phyloP scores from a whole-genome alignment of 176 grass and related monocot species.

The Pontederia crassipes region DNA sequence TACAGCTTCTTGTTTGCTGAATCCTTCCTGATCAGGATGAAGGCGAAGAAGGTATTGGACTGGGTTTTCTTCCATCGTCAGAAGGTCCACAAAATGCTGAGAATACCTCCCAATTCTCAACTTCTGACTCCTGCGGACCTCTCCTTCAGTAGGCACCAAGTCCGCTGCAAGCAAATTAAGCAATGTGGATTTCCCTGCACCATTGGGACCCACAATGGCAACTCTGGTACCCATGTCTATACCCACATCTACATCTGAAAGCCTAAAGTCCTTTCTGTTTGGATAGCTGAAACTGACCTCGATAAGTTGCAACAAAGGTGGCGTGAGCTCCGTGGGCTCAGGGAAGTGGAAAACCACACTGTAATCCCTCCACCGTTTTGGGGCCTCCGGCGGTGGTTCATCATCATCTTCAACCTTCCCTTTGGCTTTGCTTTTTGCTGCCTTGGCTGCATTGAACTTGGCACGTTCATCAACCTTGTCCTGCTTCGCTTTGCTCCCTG shows the following conservation, averaged over 20 bases:
- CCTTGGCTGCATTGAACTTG: constrained; percentile 30
- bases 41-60: constrained; percentile 85
- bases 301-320: constrained; percentile 88
- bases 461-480: constrained; percentile 91
- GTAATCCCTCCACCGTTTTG: constrained; percentile 87
- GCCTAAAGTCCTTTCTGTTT: constrained; percentile 69
- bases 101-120: constrained; percentile 87
- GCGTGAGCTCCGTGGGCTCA: constrained; percentile 85
- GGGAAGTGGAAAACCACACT: constrained; percentile 95
- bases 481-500: constrained; percentile 69
- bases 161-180: constrained; percentile 95
- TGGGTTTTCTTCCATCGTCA: constrained; percentile 93
- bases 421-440: constrained; percentile 71
- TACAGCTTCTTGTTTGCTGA: constrained; percentile 82
- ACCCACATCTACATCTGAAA: constrained; percentile 77
- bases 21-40: constrained; percentile 93
- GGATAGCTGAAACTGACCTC: constrained; percentile 89
- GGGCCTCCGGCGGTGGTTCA: constrained; percentile 39
- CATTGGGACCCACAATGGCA: constrained; percentile 92
- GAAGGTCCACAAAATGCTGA: constrained; percentile 89
- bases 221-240: constrained; percentile 98
- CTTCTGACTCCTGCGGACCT: constrained; percentile 81
- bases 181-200: constrained; percentile 87
- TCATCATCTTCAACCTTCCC: constrained; percentile 66
- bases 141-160: constrained; percentile 61